phyloP scores from a whole-genome alignment of 106 monocot species.

The Dioscorea zingiberensis region DNA sequence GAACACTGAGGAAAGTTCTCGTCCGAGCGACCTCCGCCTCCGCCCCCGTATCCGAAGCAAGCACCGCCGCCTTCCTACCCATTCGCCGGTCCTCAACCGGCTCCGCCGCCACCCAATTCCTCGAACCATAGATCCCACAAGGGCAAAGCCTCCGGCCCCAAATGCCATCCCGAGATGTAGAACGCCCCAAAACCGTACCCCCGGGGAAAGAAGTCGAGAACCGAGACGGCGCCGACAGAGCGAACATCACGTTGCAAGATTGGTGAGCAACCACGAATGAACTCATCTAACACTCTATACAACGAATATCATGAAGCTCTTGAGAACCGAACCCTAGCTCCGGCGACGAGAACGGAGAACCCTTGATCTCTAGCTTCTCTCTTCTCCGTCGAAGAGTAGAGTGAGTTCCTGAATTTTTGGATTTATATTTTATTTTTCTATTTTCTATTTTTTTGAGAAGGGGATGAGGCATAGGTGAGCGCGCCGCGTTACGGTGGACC shows the following conservation, averaged over 20 bases:
- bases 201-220: not conserved
- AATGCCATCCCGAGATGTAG: not conserved
- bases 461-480: too few relatives aligned
- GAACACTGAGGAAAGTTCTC: conserved; percentile 31
- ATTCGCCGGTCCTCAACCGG: conserved; percentile 3
- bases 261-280: not conserved
- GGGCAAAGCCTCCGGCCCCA: conserved; percentile 6
- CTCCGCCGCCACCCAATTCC: conserved; percentile 12
- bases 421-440: too few relatives aligned
- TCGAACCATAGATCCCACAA: conserved; percentile 5
- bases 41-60: conserved; percentile 36
- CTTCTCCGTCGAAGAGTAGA: too few relatives aligned
- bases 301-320: too few relatives aligned
- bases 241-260: not conserved
- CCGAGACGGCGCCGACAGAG: not conserved
- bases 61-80: conserved; percentile 19
- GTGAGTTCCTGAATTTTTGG: too few relatives aligned
- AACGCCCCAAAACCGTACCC: not conserved
- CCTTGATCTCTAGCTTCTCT: too few relatives aligned
- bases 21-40: conserved; percentile 17
- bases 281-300: not conserved
- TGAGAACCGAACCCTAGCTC: conserved; percentile 11
- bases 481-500: too few relatives aligned
- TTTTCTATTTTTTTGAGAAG: too few relatives aligned
- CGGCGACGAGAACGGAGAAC: too few relatives aligned